phyloP scores from a whole-genome alignment of 768 basidiomycete genomes.

The Leccinum rimulosum region DNA sequence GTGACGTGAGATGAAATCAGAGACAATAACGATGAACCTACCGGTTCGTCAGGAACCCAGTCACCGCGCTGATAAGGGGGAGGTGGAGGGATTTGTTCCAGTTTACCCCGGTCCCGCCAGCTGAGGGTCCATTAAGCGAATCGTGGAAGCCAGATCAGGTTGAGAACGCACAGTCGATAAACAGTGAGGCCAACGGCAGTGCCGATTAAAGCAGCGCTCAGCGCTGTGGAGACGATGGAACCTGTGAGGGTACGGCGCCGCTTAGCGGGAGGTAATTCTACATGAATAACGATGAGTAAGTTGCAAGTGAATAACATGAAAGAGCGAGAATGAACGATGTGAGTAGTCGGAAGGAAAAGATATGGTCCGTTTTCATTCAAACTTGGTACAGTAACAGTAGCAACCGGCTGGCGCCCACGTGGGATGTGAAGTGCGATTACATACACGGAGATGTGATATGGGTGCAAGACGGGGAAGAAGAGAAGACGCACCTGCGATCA shows the following conservation, averaged over 20 bases:
- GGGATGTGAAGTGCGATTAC: slow-evolving; percentile 23
- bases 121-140: slow-evolving; percentile 34
- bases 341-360: slow-evolving; percentile 10
- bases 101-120: slow-evolving; percentile 76
- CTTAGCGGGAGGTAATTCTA: slow-evolving; percentile 78
- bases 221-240: slow-evolving; percentile 78
- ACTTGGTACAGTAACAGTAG: neutral
- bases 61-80: slow-evolving; percentile 65
- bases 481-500: slow-evolving; percentile 43
- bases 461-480: slow-evolving; percentile 24
- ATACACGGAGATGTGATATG: slow-evolving; percentile 15
- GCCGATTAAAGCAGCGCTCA: slow-evolving; percentile 83
- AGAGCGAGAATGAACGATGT: slow-evolving; percentile 10
- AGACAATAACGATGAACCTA: slow-evolving; percentile 13
- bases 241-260: slow-evolving; percentile 79
- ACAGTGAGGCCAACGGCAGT: slow-evolving; percentile 85
- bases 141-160: neutral
- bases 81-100: slow-evolving; percentile 47
- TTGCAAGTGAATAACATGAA: slow-evolving; percentile 35
- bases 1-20: slow-evolving; percentile 12
- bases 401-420: slow-evolving; percentile 12
- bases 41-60: slow-evolving; percentile 46
- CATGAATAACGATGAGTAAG: slow-evolving; percentile 47
- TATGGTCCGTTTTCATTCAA: slow-evolving; percentile 16
- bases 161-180: slow-evolving; percentile 70